These are phyloP conservation scores for Curvularia hawaiiensis DNA, from an alignment of 2,329 filamentous ascomycete genomes.

Conservation along the genomic window DNA sequence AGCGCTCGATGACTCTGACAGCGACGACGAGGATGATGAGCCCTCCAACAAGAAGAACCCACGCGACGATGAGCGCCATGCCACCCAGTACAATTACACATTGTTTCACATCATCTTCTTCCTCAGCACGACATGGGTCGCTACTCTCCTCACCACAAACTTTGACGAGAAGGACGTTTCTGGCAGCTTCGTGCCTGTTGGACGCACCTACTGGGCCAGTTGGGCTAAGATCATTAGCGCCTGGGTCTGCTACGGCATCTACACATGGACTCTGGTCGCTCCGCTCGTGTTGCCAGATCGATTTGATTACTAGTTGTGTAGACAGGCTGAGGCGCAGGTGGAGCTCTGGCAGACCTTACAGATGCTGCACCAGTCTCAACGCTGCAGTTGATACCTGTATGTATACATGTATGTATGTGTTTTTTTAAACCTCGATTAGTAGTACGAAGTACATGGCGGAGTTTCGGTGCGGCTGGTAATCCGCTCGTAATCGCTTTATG, in stretches of 20 bases:
- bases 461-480: not conserved
- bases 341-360: not conserved
- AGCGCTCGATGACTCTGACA: constrained; percentile 76
- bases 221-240: constrained; percentile 99
- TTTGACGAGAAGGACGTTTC: constrained; percentile 65
- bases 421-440: not conserved
- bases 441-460: not conserved
- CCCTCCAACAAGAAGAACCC: constrained; percentile 57
- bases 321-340: not conserved
- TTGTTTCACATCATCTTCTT: constrained; percentile 99
- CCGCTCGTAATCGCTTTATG: not conserved
- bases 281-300: constrained; percentile 84
- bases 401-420: not conserved
- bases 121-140: constrained; percentile 93
- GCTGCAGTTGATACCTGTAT: not conserved
- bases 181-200: constrained; percentile 86
- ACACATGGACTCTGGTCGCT: constrained; percentile 89
- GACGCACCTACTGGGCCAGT: constrained; percentile 93
- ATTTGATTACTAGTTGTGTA: constrained; percentile 64
- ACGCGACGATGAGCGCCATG: constrained; percentile 85
- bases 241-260: constrained; percentile 95
- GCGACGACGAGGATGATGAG: constrained; percentile 68
- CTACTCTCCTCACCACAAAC: constrained; percentile 84
- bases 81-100: constrained; percentile 94
- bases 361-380: not conserved